Evolutionary conservation across 192 early-diverging fungal species (phyloP).

Genomic region (Linnemannia zychae): DNA sequence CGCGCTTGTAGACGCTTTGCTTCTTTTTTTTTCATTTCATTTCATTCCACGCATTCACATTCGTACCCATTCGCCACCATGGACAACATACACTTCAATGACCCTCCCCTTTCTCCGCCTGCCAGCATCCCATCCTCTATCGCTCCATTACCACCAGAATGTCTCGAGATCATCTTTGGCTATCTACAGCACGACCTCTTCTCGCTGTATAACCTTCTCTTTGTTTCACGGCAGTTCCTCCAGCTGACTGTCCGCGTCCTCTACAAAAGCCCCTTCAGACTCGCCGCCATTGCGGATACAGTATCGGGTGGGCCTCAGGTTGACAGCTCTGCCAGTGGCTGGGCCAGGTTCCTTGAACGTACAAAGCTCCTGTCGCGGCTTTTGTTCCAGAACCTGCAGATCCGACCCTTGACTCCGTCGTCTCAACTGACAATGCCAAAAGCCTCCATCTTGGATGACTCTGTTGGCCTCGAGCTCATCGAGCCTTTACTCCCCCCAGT

Average conservation of each 20-base stretch:
- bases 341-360: constrained; percentile 12
- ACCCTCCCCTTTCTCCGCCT: background rate
- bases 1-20: background rate
- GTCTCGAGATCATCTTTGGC: constrained; percentile 43
- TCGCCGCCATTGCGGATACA: constrained; percentile 10
- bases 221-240: constrained; percentile 42
- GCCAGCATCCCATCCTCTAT: background rate
- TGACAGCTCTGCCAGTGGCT: background rate
- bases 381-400: constrained; percentile 32
- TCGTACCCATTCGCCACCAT: background rate
- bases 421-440: background rate
- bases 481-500: constrained; percentile 21
- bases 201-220: constrained; percentile 24
- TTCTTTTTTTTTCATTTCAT: background rate
- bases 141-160: constrained; percentile 27
- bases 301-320: background rate
- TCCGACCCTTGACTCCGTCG: background rate
- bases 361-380: constrained; percentile 27
- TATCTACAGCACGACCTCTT: constrained; percentile 29
- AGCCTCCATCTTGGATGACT: constrained; percentile 23
- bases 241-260: constrained; percentile 41
- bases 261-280: constrained; percentile 43
- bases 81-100: background rate
- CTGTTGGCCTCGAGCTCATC: constrained; percentile 10
- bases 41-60: constrained; percentile 7